Evolutionary conservation across 2,329 filamentous ascomycete genomes (phyloP), one percentile per base, ranked within the genome.

Genomic region (Teratosphaeria nubilosa): DNA sequence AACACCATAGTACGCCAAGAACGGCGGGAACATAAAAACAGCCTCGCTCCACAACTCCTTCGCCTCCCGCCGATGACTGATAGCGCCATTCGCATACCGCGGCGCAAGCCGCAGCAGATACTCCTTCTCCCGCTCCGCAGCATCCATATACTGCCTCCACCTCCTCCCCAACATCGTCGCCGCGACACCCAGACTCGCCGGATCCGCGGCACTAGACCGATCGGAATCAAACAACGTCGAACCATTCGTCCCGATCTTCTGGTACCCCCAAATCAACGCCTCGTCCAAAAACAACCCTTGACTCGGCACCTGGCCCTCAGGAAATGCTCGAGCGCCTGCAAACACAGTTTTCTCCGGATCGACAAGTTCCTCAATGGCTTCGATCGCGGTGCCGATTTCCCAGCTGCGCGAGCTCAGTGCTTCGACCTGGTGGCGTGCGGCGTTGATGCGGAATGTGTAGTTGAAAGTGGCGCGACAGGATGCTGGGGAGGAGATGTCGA

Each of bases 11-110:
- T 77, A 80, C 3, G 77, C 77, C 20, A 80, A 66, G 50, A 76
- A 76, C 1, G 79, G 78, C n/a, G 78, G 77, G 1, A 73, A 74
- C 78, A 80, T 80, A 63, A 76, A 77, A 6, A 79, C 59, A 62
- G 75, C 78, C 64, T 81, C 79, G 14, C 77, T 73, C 76, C 78
- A 80, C 10, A 80, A 68, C 58, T 79, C 76, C 3, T 73, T 62
- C 6, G 70, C 68, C 16, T 73, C 69, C 25, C 73, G 66, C 27
- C 77, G 72, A 62, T 81, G 78, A 53, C 74, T 78, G 54, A 80
- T 78, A 1, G 78, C 78, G 31, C 75, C 75, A 57, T 80, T 78
- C 16, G 66, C 53, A 63, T 73, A 78, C 53, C 74, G 70, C 7
- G 75, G 75, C 4, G 75, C 75, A 16, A 59, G 59, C 4, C 65